phyloP scores from a whole-genome alignment of 331 rosid genomes.

The Acacia pycnantha region DNA sequence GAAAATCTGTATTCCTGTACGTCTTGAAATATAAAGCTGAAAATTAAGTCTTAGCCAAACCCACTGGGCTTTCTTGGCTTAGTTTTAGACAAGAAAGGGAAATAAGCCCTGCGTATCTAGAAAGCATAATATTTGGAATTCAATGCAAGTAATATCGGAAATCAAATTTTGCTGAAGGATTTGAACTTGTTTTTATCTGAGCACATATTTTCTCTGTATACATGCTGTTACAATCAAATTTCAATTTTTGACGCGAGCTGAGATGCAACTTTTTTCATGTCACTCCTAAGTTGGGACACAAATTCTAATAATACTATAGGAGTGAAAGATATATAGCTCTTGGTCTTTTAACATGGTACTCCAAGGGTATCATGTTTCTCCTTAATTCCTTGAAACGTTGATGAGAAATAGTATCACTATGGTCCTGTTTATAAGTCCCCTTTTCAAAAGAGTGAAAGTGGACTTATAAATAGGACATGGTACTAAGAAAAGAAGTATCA shows the following conservation, averaged over 20 bases:
- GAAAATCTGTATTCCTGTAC: not conserved
- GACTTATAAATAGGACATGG: no score
- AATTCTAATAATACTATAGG: not conserved
- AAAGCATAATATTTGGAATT: not conserved
- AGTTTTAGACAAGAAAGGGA: not conserved
- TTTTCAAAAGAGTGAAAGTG: no score
- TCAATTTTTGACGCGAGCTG: not conserved
- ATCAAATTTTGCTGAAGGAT: not conserved
- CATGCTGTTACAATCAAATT: not conserved
- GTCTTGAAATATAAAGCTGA: not conserved
- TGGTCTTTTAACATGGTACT: not conserved
- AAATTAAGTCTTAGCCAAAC: not conserved
- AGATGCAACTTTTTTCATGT: conserved; percentile 1
- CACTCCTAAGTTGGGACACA: not conserved
- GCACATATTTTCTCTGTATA: not conserved
- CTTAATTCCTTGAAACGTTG: not conserved
- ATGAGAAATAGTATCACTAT: not conserved
- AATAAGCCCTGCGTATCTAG: not conserved
- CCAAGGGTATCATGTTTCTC: not conserved
- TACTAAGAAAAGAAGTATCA: not conserved
- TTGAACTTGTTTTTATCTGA: conserved; percentile 4
- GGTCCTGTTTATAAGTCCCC: no score
- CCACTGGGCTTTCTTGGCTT: conserved; percentile 1
- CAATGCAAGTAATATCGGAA: not conserved
- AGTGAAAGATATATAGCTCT: not conserved